Evolutionary conservation across 129 eudicot species (phyloP).

Genomic region (Artemisia tridentata): DNA sequence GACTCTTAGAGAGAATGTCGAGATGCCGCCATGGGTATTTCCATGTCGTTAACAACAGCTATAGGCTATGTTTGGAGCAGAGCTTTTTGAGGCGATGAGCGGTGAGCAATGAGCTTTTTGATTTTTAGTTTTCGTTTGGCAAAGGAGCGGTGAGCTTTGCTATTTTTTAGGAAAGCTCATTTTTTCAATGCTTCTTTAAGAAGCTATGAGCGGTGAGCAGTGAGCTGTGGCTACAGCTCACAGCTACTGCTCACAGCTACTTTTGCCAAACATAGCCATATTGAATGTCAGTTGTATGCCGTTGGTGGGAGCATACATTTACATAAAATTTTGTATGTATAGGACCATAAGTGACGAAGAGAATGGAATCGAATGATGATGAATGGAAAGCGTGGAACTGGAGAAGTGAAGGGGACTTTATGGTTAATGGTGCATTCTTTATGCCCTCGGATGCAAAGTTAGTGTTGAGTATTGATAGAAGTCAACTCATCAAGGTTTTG

Average conservation of each 20-base stretch:
- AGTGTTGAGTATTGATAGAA: neutral
- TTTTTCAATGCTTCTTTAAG: too few relatives aligned
- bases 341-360: conserved; percentile 62
- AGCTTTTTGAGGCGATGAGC: too few relatives aligned
- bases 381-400: conserved; percentile 80
- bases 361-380: conserved; percentile 59
- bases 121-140: too few relatives aligned
- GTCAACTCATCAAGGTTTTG: too few relatives aligned
- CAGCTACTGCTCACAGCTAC: too few relatives aligned
- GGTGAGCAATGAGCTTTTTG: too few relatives aligned
- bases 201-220: too few relatives aligned
- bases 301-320: conserved; percentile 54
- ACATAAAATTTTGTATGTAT: neutral
- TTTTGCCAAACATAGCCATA: too few relatives aligned
- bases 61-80: too few relatives aligned
- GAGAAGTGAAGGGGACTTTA: conserved; percentile 67
- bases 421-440: conserved; percentile 93
- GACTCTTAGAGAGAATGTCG: conserved; percentile 80
- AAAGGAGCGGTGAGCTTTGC: too few relatives aligned
- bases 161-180: too few relatives aligned
- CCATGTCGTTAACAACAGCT: conserved; percentile 92
- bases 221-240: too few relatives aligned
- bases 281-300: conserved; percentile 87
- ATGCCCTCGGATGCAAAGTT: conserved; percentile 73
- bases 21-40: conserved; percentile 80